Percentiles rank a stretch among this genome's conserved stretches.
phyloP scores from a whole-genome alignment of 495 filamentous ascomycete genomes.

The Trichoderma virens region DNA sequence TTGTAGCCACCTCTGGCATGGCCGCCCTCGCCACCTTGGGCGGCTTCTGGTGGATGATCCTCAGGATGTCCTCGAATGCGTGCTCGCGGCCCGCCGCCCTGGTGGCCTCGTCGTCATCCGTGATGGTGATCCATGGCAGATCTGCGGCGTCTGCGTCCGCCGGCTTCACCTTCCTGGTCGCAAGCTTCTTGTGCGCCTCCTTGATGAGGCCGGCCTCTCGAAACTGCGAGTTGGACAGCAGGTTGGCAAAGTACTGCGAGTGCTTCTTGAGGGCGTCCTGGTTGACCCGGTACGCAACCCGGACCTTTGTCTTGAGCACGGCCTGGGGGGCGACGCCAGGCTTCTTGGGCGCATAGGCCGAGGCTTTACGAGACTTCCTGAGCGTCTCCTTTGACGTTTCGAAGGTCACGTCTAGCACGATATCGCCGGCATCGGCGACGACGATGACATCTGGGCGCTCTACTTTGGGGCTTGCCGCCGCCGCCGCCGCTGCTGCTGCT shows the following conservation, averaged over 20 bases:
- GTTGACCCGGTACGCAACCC: slow-evolving; percentile 32
- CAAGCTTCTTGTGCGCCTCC: slow-evolving; percentile 33
- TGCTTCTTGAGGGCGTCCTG: slow-evolving; percentile 31
- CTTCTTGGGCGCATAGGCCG: slow-evolving; percentile 9
- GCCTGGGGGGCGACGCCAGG: slow-evolving; percentile 13
- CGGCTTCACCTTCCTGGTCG: slow-evolving; percentile 33
- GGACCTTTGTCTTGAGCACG: slow-evolving; percentile 24
- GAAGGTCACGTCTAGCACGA: slow-evolving; percentile 48
- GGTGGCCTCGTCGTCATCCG: slow-evolving; percentile 53
- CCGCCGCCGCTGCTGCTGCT: no score
- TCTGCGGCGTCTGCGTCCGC: slow-evolving; percentile 35
- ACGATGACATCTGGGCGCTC: slow-evolving; percentile 21
- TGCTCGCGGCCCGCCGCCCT: slow-evolving; percentile 38
- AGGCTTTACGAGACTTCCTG: slow-evolving; percentile 18
- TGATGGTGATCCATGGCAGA: slow-evolving; percentile 47
- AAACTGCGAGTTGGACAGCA: slow-evolving; percentile 45
- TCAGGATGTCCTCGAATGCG: slow-evolving; percentile 49
- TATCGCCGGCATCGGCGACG: slow-evolving; percentile 45
- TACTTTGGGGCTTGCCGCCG: background rate
- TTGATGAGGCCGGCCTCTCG: slow-evolving; percentile 41
- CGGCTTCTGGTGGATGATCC: slow-evolving; percentile 46
- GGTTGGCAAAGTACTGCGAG: slow-evolving; percentile 52
- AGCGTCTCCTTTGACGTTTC: slow-evolving; percentile 41
- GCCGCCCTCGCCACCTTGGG: slow-evolving; percentile 25
- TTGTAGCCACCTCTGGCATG: slow-evolving; percentile 49